phyloP scores from a whole-genome alignment of 139 green algal genomes.

The Volvox reticuliferus region DNA sequence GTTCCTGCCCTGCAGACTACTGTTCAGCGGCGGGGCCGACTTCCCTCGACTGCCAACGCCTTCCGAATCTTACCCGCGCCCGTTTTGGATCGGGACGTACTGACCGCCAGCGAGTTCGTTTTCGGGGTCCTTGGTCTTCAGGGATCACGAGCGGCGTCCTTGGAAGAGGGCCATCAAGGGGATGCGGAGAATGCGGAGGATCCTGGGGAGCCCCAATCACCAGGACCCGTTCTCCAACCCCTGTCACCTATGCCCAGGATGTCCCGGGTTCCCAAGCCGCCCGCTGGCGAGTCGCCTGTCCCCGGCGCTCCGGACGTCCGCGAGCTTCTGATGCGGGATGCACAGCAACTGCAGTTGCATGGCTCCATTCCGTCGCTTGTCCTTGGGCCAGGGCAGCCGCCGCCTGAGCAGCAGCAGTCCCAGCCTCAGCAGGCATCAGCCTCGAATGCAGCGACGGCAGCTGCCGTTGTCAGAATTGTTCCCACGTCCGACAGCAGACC shows the following conservation, averaged over 20 bases:
- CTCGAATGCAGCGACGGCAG: neutral
- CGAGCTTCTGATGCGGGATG: constrained; percentile 9
- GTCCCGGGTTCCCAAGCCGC: neutral
- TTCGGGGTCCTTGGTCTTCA: neutral
- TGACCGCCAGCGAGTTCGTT: neutral
- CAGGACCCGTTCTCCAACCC: neutral
- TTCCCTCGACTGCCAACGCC: neutral
- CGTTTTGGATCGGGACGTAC: neutral
- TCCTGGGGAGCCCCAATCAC: neutral
- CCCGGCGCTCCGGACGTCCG: neutral
- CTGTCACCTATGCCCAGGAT: neutral
- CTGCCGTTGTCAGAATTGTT: neutral
- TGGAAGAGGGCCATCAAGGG: neutral
- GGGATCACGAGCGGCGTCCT: neutral
- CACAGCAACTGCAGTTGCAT: constrained; percentile 14
- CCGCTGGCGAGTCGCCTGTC: neutral
- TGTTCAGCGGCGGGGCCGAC: neutral
- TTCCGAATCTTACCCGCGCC: constrained; percentile 6
- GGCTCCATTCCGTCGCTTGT: neutral
- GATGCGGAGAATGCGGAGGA: neutral
- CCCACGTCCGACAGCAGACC: neutral
- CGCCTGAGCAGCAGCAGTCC: neutral
- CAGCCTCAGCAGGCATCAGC: neutral
- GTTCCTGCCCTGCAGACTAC: neutral
- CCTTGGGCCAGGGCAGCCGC: neutral